These are phyloP conservation scores for Thermomyces lanuginosus DNA, from an alignment of 2,329 filamentous ascomycete species.

Conservation along the genomic window DNA sequence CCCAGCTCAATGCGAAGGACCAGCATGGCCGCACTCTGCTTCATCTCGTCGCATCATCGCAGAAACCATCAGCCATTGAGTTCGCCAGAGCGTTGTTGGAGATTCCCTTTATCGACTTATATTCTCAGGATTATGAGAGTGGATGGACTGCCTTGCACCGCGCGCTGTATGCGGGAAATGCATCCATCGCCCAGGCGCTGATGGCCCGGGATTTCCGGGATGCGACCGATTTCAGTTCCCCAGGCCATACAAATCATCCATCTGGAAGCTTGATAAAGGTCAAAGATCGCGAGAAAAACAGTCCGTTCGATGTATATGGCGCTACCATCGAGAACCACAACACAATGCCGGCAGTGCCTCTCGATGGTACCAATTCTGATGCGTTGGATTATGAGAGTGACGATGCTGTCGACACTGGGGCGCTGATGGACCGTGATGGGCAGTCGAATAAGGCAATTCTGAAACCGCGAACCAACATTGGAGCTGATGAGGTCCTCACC, in stretches of 20 bases:
- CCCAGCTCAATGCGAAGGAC: constrained; percentile 75
- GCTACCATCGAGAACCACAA: constrained; percentile 68
- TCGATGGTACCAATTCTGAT: constrained; percentile 15
- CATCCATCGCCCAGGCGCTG: constrained; percentile 67
- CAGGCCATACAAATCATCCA: constrained; percentile 40
- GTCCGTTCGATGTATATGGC: constrained; percentile 83
- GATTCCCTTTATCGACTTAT: constrained; percentile 69
- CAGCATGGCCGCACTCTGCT: constrained; percentile 66
- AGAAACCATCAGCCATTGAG: constrained; percentile 47
- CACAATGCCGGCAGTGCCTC: constrained; percentile 28
- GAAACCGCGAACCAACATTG: constrained; percentile 25
- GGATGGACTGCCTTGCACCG: constrained; percentile 93
- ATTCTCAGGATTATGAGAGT: constrained; percentile 74
- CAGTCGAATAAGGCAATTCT: constrained; percentile 9
- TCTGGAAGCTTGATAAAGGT: constrained; percentile 73
- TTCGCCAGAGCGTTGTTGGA: constrained; percentile 70
- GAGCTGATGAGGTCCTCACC: constrained; percentile 74
- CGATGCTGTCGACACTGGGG: constrained; percentile 32
- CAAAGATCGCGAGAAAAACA: constrained; percentile 88
- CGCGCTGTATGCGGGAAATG: constrained; percentile 77
- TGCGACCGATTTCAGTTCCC: constrained; percentile 42
- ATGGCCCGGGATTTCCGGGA: constrained; percentile 61
- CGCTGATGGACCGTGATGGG: no score
- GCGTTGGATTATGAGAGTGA: constrained; percentile 34
- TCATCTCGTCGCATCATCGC: constrained; percentile 67